Evolutionary conservation across 1,284 basidiomycete species (phyloP).

Genomic region (Kalmanozyma brasiliensis): DNA sequence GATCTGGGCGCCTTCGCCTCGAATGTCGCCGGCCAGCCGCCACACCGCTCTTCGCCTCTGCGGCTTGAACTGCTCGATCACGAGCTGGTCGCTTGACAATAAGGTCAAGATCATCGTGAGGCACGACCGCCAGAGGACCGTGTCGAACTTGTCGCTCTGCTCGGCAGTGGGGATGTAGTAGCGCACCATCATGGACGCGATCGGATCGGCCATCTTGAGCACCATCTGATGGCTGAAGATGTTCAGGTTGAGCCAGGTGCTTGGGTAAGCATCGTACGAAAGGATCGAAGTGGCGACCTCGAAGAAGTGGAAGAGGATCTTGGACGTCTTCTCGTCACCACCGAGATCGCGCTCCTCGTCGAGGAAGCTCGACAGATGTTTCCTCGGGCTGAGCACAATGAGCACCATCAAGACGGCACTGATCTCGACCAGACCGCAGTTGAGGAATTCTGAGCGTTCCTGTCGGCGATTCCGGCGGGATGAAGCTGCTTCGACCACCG

Average conservation of each 20-base stretch:
- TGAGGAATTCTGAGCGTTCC: conserved; percentile 71
- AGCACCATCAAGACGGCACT: conserved; percentile 86
- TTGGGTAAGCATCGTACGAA: conserved; percentile 87
- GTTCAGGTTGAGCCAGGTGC: conserved; percentile 90
- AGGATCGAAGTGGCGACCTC: conserved; percentile 84
- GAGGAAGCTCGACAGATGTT: conserved; percentile 82
- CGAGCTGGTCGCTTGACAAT: conserved; percentile 86
- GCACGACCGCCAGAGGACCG: conserved; percentile 81
- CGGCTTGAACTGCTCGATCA: conserved; percentile 92
- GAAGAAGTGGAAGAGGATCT: conserved; percentile 81
- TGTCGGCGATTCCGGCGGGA: conserved; percentile 40
- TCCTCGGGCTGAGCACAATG: conserved; percentile 80
- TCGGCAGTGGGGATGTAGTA: conserved; percentile 80
- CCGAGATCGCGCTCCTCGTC: conserved; percentile 62
- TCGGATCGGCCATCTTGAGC: conserved; percentile 86
- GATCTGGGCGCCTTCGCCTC: conserved; percentile 89
- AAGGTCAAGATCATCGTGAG: conserved; percentile 85
- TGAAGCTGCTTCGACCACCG: conserved; percentile 45
- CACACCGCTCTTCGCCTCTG: conserved; percentile 93
- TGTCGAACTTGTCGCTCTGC: conserved; percentile 77
- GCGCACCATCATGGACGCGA: conserved; percentile 79
- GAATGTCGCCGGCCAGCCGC: conserved; percentile 92
- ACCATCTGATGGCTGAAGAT: conserved; percentile 88
- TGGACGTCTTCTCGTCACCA: conserved; percentile 71
- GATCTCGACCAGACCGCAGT: conserved; percentile 84